Conservation (phyloP, 371 early-diverging fungal genomes). For the Nematocida ausubeli region DNA sequence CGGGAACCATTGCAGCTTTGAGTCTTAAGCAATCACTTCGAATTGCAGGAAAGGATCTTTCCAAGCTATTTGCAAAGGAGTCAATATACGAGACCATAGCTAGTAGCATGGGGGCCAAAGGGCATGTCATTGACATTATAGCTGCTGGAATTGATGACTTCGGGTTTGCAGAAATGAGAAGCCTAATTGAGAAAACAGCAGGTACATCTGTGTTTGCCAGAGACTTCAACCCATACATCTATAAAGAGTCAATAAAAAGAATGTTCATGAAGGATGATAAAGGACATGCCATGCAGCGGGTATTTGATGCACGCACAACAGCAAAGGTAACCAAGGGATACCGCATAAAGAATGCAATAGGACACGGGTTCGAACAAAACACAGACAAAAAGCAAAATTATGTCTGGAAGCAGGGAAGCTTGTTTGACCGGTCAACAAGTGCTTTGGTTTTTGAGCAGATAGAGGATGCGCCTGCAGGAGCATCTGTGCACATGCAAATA, state of each 20-base stretch:
- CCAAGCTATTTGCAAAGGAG: conserved; percentile 78
- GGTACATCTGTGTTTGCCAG: conserved; percentile 91
- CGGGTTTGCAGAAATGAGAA: conserved; percentile 91
- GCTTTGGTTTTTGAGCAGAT: conserved; percentile 59
- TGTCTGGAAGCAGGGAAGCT: conserved; percentile 60
- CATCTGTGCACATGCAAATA: conserved; percentile 66
- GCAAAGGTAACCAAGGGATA: conserved; percentile 70
- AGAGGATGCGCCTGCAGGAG: conserved; percentile 34
- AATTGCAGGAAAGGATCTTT: conserved; percentile 86
- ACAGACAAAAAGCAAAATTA: conserved; percentile 40
- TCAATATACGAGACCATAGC: conserved; percentile 80
- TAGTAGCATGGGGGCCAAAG: conserved; percentile 76
- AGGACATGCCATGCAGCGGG: conserved; percentile 81
- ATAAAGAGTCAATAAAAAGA: conserved; percentile 61
- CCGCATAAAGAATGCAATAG: conserved; percentile 59
- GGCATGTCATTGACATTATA: conserved; percentile 80
- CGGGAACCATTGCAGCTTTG: conserved; percentile 84
- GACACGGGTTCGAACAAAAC: conserved; percentile 55
- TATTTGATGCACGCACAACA: conserved; percentile 93
- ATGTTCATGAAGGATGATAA: conserved; percentile 74
- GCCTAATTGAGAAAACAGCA: conserved; percentile 80
- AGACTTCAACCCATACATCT: conserved; percentile 66
- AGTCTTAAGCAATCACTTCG: conserved; percentile 88
- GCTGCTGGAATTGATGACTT: conserved; percentile 86
- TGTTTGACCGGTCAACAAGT: conserved; percentile 57